Evolutionary conservation across 2,329 filamentous ascomycete species (phyloP), one percentile per base, ranked within the genome.

Genomic region (Arthrobotrys megalospora): DNA sequence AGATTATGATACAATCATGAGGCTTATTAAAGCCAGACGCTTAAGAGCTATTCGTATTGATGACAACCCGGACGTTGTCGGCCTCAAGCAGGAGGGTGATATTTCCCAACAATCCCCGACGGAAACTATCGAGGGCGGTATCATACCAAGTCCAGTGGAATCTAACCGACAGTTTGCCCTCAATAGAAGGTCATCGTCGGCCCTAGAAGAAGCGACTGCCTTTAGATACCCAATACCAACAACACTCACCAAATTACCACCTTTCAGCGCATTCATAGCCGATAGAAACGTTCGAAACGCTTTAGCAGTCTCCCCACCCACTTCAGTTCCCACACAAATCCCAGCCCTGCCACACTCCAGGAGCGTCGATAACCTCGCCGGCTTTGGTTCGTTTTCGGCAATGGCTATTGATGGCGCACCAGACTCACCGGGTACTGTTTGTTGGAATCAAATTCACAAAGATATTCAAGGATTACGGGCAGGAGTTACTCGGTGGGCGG

Each of bases 1-100:
- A 36, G 68, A 72, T 28, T 62, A 64, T 32, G 68, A 72, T 41
- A 48, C 68, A 6, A 72, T 72, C 36, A 72, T 65, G 48, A 55
- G 38, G n/a, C 19, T 72, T 7, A 72, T 72, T 14, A 72, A 47
- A 4, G 48, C 68, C 8, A 47, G 58, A 19, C 68, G 68, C n/a
- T 38, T 72, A 36, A 72, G 47, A 32, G 68, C 68, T n/a, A 16
- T 32, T 1, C 62, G 58, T 10, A 62, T 65, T 19, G 63, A 65
- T 32, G 68, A 65, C 6, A 55, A 16, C 4, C 60, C 36, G 12
- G 24, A 32, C 28, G 36, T 32, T 7, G 10, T 32, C n/a, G 7
- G 12, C 34, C 36, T 60, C 34, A n/a, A 43, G n/a, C 34, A 43
- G 6, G 55, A 60, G 14, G 10, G 10, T 0, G 55, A 60, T 24